Percentiles rank a stretch among this genome's conserved stretches.
Evolutionary conservation across 1,139 yeast genomes (phyloP).

Genomic region (Yamadazyma aaseri): DNA sequence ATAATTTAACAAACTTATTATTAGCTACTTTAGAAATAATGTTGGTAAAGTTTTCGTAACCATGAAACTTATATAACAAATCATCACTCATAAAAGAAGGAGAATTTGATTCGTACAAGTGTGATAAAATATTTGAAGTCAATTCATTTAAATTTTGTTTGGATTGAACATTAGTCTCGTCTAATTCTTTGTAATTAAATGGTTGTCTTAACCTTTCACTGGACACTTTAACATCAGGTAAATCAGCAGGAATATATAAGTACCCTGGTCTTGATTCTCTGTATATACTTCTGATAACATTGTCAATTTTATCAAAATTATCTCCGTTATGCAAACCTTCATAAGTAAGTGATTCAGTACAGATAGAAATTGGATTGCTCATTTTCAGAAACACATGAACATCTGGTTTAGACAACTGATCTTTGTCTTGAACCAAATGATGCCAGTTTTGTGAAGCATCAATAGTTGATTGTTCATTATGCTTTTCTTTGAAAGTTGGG

Average conservation of each 20-base stretch:
- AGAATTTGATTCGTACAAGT: conserved; percentile 47
- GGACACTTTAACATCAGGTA: conserved; percentile 53
- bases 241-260: conserved; percentile 69
- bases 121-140: conserved; percentile 46
- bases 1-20: conserved; percentile 26
- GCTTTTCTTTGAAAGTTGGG: conserved; percentile 49
- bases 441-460: conserved; percentile 44
- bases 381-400: conserved; percentile 64
- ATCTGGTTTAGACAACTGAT: conserved; percentile 48
- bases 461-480: conserved; percentile 25
- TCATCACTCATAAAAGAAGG: conserved; percentile 72
- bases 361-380: conserved; percentile 58
- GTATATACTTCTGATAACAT: conserved; percentile 56
- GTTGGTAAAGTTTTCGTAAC: conserved; percentile 36
- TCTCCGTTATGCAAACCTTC: conserved; percentile 40
- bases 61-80: conserved; percentile 56
- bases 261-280: conserved; percentile 74
- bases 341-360: conserved; percentile 53
- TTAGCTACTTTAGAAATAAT: conserved; percentile 41
- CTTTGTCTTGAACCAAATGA: conserved; percentile 63
- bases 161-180: conserved; percentile 14
- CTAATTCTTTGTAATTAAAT: conserved; percentile 25
- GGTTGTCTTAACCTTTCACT: conserved; percentile 26
- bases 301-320: conserved; percentile 50
- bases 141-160: conserved; percentile 31